phyloP scores from a whole-genome alignment of 768 basidiomycete genomes.

The Gloeophyllum trabeum region DNA sequence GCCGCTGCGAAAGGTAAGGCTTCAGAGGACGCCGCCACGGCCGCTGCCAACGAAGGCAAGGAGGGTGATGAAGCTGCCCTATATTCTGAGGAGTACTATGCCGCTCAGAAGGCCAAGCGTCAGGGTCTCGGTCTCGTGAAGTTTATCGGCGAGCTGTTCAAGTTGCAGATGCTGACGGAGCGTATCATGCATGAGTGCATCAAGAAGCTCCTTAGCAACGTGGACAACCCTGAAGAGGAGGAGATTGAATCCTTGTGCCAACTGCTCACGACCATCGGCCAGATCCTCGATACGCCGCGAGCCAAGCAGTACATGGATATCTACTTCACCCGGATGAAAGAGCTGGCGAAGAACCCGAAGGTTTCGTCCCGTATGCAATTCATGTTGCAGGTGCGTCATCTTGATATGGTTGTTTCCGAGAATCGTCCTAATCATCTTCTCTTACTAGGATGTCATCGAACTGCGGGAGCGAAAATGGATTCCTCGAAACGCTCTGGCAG shows the following conservation, averaged over 20 bases:
- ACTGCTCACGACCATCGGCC: slow-evolving; percentile 35
- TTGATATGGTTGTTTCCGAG: background rate
- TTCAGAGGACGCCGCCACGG: slow-evolving; percentile 28
- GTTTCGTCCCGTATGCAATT: slow-evolving; percentile 25
- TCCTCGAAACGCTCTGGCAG: slow-evolving; percentile 56
- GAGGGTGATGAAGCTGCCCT: slow-evolving; percentile 26
- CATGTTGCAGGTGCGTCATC: slow-evolving; percentile 32
- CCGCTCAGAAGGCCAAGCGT: slow-evolving; percentile 43
- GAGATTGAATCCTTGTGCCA: slow-evolving; percentile 42
- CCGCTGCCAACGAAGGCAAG: slow-evolving; percentile 15
- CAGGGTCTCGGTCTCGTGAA: slow-evolving; percentile 40
- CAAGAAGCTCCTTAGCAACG: slow-evolving; percentile 33
- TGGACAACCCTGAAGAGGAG: slow-evolving; percentile 39
- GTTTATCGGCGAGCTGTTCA: slow-evolving; percentile 43
- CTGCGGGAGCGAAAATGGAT: slow-evolving; percentile 79
- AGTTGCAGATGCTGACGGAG: slow-evolving; percentile 36
- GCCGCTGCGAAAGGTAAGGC: slow-evolving; percentile 32
- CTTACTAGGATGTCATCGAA: slow-evolving; percentile 75
- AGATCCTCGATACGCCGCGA: slow-evolving; percentile 27
- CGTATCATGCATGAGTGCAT: slow-evolving; percentile 41
- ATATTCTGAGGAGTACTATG: slow-evolving; percentile 42
- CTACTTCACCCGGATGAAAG: slow-evolving; percentile 31
- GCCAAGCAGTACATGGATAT: slow-evolving; percentile 27
- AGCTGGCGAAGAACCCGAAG: slow-evolving; percentile 13
- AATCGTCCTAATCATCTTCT: slow-evolving; percentile 1